Evolutionary conservation across 1,139 yeast genomes (phyloP).

Genomic region (Zygoascus hellenicus): DNA sequence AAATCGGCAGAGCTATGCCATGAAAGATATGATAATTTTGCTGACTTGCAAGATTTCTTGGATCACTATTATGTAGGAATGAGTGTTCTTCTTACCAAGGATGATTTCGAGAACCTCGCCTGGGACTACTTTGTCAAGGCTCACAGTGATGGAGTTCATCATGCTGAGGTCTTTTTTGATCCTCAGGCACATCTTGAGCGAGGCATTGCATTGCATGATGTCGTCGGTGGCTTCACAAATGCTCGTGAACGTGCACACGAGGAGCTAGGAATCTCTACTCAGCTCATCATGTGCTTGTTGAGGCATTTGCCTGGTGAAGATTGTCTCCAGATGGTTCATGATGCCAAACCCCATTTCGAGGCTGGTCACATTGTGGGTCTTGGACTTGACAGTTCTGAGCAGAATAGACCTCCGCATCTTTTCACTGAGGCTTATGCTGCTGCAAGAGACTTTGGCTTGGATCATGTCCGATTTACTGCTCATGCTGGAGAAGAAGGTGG

Average conservation of each 20-base stretch:
- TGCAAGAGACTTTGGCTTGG: slow-evolving; percentile 40
- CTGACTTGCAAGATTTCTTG: slow-evolving; percentile 68
- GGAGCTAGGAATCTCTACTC: slow-evolving; percentile 57
- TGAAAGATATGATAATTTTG: slow-evolving; percentile 53
- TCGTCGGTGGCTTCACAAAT: slow-evolving; percentile 56
- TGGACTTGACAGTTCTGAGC: slow-evolving; percentile 73
- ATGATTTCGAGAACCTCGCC: slow-evolving; percentile 71
- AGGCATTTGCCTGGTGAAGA: slow-evolving; percentile 61
- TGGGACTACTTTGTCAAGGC: slow-evolving; percentile 64
- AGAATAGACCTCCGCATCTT: slow-evolving; percentile 64
- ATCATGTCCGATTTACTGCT: slow-evolving; percentile 54
- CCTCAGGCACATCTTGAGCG: slow-evolving; percentile 79
- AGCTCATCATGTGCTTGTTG: slow-evolving; percentile 71
- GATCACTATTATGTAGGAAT: slow-evolving; percentile 76
- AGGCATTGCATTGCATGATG: slow-evolving; percentile 52
- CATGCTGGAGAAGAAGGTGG: slow-evolving; percentile 90
- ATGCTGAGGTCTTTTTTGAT: slow-evolving; percentile 71
- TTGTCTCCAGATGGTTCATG: slow-evolving; percentile 51
- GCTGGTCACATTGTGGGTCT: slow-evolving; percentile 60
- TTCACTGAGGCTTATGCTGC: slow-evolving; percentile 55
- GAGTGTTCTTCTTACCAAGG: slow-evolving; percentile 57
- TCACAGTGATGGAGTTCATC: slow-evolving; percentile 49
- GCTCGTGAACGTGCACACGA: slow-evolving; percentile 56
- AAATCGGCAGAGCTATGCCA: slow-evolving; percentile 46
- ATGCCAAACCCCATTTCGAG: slow-evolving; percentile 46